Evolutionary conservation across 805 yeast genomes (phyloP).

Genomic region (Ogataea henricii): DNA sequence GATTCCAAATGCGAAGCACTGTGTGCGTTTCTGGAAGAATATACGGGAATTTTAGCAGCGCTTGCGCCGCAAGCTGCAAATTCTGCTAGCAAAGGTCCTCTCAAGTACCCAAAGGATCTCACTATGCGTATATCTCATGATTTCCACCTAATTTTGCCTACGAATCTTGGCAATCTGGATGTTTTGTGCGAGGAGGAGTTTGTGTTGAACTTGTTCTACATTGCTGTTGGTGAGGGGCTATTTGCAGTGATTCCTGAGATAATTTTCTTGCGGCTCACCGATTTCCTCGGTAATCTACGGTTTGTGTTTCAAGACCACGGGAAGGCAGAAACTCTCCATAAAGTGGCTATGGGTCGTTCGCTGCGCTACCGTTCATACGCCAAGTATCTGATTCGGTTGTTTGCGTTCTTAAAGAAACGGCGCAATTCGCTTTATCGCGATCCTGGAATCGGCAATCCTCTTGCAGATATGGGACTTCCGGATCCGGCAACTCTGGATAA

Average conservation of each 20-base stretch:
- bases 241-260: constrained; percentile 25
- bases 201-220: constrained; percentile 19
- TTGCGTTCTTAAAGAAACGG: constrained; percentile 20
- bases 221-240: constrained; percentile 23
- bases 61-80: neutral
- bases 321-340: constrained; percentile 9
- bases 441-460: constrained; percentile 13
- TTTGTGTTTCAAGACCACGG: constrained; percentile 17
- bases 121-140: constrained; percentile 12
- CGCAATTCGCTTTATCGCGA: constrained; percentile 12
- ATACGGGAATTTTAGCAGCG: neutral
- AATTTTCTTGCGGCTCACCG: constrained; percentile 17
- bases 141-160: constrained; percentile 19
- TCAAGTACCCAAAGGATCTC: constrained; percentile 15
- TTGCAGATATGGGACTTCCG: neutral
- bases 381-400: constrained; percentile 19
- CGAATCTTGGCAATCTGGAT: constrained; percentile 12
- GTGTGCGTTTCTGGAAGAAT: neutral
- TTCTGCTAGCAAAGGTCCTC: constrained; percentile 6
- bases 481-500: neutral
- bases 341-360: constrained; percentile 3
- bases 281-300: constrained; percentile 22
- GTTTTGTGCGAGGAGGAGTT: constrained; percentile 14
- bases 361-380: constrained; percentile 3
- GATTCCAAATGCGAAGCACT: neutral